Conservation (phyloP, 2,329 filamentous ascomycete genomes). For the Kalaharituber pfeilii region DNA sequence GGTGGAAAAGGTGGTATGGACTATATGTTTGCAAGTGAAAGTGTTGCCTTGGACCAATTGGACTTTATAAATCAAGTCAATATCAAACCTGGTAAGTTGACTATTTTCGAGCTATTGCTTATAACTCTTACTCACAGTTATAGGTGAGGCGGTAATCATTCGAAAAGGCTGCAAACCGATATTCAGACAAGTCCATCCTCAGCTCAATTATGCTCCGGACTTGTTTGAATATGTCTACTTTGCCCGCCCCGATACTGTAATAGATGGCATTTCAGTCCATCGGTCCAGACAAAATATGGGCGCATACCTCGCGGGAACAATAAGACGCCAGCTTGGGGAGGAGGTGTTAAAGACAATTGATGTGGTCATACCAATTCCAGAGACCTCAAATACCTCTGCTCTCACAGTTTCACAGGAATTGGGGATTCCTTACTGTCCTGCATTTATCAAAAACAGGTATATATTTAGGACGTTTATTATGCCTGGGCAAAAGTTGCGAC, state of each 20-base stretch:
- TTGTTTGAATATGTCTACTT: constrained; percentile 80
- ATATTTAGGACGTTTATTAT: constrained; percentile 78
- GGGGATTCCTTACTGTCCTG: constrained; percentile 59
- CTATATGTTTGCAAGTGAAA: constrained; percentile 86
- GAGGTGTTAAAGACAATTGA: constrained; percentile 61
- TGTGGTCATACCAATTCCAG: constrained; percentile 62
- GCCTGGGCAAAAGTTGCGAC: constrained; percentile 61
- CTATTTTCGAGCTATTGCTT: background rate
- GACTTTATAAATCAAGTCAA: constrained; percentile 62
- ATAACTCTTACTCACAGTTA: background rate
- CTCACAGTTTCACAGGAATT: constrained; percentile 57
- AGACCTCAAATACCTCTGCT: constrained; percentile 69
- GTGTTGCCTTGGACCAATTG: constrained; percentile 63
- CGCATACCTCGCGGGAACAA: constrained; percentile 55
- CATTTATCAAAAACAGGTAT: constrained; percentile 79
- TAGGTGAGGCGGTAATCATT: constrained; percentile 58
- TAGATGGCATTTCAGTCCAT: too few relatives aligned
- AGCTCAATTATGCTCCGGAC: constrained; percentile 59
- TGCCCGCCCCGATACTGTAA: too few relatives aligned
- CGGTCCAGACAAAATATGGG: constrained; percentile 77
- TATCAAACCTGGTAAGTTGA: constrained; percentile 32
- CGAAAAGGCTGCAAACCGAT: constrained; percentile 56
- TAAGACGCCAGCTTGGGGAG: constrained; percentile 49
- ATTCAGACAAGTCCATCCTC: constrained; percentile 55
- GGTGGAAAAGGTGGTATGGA: constrained; percentile 51